Conservation (phyloP, 306 rosid genomes). For the Trifolium dubium region DNA sequence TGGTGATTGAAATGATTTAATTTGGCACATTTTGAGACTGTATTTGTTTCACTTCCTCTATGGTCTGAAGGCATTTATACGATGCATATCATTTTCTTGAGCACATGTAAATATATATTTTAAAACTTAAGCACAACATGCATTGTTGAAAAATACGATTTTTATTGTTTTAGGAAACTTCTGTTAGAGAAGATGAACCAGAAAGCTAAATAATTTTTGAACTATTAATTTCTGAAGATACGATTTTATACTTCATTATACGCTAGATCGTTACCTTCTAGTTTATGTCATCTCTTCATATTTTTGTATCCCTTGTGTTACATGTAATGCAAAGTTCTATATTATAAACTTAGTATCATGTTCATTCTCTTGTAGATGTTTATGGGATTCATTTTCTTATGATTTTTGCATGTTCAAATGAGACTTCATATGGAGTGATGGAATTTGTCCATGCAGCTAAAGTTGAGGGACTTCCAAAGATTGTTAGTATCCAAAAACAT, state of each 20-base stretch:
- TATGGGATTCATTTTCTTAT: constrained; percentile 22
- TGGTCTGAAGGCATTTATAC: constrained; percentile 13
- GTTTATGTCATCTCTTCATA: constrained; percentile 53
- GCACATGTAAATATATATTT: neutral
- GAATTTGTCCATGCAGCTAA: constrained; percentile 87
- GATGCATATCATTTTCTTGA: constrained; percentile 8
- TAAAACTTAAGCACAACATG: no score
- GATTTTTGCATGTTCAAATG: constrained; percentile 62
- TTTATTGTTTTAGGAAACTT: no score
- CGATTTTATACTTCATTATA: constrained; percentile 41
- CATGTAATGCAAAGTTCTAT: neutral
- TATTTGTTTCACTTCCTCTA: constrained; percentile 26
- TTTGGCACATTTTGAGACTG: constrained; percentile 36
- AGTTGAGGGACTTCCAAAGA: constrained; percentile 86
- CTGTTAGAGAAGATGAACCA: no score
- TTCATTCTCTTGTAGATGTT: constrained; percentile 37
- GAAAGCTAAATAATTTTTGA: constrained; percentile 23
- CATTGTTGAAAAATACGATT: no score
- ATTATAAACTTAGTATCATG: constrained; percentile 38
- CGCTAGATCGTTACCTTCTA: constrained; percentile 92
- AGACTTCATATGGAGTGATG: constrained; percentile 97
- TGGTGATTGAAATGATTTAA: neutral
- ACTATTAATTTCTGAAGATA: constrained; percentile 22
- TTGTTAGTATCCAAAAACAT: constrained; percentile 86
- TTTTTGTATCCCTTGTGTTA: no score